A percentile compares a stretch with the other conserved stretches of the same genome.
Evolutionary conservation across 2,329 filamentous ascomycete genomes (phyloP).

Genomic region (Elsinoe batatas): DNA sequence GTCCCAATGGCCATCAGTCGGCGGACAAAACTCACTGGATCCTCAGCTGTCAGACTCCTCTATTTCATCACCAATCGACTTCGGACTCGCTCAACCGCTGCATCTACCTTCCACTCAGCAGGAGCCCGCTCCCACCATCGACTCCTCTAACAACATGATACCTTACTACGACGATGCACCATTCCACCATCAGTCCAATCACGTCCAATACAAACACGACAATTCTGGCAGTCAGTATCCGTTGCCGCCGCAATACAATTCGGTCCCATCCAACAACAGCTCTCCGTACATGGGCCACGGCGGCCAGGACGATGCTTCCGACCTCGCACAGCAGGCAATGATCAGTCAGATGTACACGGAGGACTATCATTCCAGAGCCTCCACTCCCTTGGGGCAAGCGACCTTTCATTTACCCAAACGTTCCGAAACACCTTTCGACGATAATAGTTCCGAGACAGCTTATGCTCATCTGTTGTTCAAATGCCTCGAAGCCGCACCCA

Average conservation of each 20-base stretch:
- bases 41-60: neutral
- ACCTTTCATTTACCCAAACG: slow-evolving; percentile 2
- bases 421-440: slow-evolving; percentile 13
- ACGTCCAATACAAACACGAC: no score
- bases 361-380: neutral
- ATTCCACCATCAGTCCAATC: neutral
- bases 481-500: slow-evolving; percentile 59
- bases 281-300: neutral
- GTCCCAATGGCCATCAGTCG: neutral
- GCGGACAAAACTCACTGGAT: neutral
- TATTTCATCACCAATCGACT: neutral
- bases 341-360: neutral
- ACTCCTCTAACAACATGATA: neutral
- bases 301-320: neutral
- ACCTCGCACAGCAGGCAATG: neutral
- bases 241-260: no score
- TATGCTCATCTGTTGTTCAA: slow-evolving; percentile 76
- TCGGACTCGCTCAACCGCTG: neutral
- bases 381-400: neutral
- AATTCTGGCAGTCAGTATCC: no score
- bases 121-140: neutral
- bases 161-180: neutral
- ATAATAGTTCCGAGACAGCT: slow-evolving; percentile 17
- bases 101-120: neutral
- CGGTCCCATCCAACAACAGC: no score